A percentile compares a stretch with the other conserved stretches of the same genome.
Conservation (phyloP, 352 stramenopile genomes). For the Elongisporangium prolatum region DNA sequence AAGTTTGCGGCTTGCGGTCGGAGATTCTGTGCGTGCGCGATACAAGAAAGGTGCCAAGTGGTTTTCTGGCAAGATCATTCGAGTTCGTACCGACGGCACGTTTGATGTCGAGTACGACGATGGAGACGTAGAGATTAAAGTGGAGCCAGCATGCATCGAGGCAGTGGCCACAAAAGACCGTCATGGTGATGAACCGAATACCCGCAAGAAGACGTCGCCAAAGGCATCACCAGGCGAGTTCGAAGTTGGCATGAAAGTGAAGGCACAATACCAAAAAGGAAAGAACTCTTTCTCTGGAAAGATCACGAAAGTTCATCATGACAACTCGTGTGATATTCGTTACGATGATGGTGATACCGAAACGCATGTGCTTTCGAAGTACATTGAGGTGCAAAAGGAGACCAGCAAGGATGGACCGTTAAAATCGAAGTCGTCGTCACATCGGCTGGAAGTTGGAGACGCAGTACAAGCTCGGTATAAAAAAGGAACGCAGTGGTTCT, state of each 20-base stretch:
- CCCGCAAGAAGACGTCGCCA: not conserved
- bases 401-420: conserved; percentile 1
- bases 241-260: not conserved
- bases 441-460: conserved; percentile 26
- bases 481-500: conserved; percentile 32
- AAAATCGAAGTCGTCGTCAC: conserved; percentile 8
- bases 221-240: conserved; percentile 4
- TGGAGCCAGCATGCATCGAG: conserved; percentile 21
- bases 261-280: conserved; percentile 33
- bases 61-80: conserved; percentile 40
- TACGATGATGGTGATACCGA: conserved; percentile 59
- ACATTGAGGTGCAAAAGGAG: conserved; percentile 25
- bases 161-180: conserved; percentile 2
- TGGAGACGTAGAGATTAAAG: conserved; percentile 32
- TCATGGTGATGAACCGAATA: conserved; percentile 4
- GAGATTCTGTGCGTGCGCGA: conserved; percentile 28
- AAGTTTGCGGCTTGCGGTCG: conserved; percentile 14
- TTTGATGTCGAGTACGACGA: conserved; percentile 71
- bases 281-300: conserved; percentile 28
- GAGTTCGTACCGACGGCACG: conserved; percentile 44
- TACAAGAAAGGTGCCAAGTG: conserved; percentile 33
- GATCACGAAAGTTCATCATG: conserved; percentile 28
- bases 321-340: conserved; percentile 52
- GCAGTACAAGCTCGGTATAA: conserved; percentile 40
- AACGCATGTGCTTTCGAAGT: conserved; percentile 21